These are phyloP conservation scores for Astraeus odoratus DNA, from an alignment of 768 basidiomycete genomes.

Conservation along the genomic window DNA sequence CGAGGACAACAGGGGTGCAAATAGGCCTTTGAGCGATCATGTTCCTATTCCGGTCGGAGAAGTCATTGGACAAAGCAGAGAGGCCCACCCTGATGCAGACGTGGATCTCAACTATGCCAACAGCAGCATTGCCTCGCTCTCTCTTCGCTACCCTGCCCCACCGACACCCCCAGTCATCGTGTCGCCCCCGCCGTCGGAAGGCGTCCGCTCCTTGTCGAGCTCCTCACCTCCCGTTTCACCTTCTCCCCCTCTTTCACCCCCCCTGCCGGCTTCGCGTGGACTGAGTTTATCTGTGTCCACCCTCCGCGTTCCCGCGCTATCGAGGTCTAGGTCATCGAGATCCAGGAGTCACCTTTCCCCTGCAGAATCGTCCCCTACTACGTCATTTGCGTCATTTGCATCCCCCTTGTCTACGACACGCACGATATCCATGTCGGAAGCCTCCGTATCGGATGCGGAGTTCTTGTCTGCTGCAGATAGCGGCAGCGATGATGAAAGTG, in stretches of 20 bases:
- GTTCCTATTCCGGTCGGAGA: neutral
- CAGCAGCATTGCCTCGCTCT: constrained; percentile 19
- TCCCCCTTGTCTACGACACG: constrained; percentile 18
- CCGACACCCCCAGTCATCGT: constrained; percentile 22
- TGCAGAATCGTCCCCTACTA: constrained; percentile 9
- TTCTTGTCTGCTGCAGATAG: constrained; percentile 19
- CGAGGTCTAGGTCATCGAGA: constrained; percentile 4
- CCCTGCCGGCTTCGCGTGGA: neutral
- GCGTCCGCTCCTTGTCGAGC: constrained; percentile 6
- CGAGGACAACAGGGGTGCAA: constrained; percentile 1
- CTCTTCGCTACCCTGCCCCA: constrained; percentile 25
- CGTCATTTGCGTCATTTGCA: constrained; percentile 19
- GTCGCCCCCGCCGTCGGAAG: constrained; percentile 13
- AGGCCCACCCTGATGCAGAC: neutral
- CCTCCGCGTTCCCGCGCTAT: neutral
- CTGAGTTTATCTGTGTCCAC: neutral
- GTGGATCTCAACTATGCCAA: constrained; percentile 1
- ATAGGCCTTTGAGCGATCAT: neutral
- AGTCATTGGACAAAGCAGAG: neutral
- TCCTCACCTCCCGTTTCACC: neutral
- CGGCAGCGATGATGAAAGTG: constrained; percentile 6
- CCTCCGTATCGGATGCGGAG: constrained; percentile 8
- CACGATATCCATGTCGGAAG: constrained; percentile 15
- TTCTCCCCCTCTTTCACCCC: neutral
- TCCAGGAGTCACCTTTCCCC: neutral